phyloP scores from a whole-genome alignment of 148 eudicot species.

The Arbutus unedo region DNA sequence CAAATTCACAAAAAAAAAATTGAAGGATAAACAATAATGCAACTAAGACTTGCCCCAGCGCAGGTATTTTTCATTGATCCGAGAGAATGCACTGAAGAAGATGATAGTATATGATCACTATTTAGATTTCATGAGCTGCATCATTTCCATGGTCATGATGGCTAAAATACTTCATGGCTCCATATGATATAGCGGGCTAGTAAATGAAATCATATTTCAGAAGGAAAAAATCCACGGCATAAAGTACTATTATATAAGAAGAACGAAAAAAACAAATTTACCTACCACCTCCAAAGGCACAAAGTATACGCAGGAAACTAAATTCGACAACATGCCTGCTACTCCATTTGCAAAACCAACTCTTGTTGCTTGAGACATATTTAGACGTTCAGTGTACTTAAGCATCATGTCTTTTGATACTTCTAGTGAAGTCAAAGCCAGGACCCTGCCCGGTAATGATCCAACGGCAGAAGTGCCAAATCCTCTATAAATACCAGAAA shows the following conservation, averaged over 20 bases:
- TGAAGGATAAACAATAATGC: not conserved
- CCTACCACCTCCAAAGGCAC: conserved; percentile 88
- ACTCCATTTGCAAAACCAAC: conserved; percentile 69
- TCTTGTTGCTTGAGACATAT: conserved; percentile 66
- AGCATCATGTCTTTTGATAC: conserved; percentile 59
- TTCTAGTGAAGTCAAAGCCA: conserved; percentile 69
- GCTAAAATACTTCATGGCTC: not conserved
- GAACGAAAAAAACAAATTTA: conserved; percentile 14
- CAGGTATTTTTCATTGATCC: not conserved
- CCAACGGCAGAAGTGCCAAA: conserved; percentile 78
- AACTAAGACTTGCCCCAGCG: not conserved
- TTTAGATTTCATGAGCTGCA: not conserved
- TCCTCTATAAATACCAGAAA: conserved; percentile 69
- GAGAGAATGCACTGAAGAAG: not conserved
- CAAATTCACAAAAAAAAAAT: not conserved
- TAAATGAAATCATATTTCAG: not conserved
- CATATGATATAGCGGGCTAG: not conserved
- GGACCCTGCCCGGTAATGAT: conserved; percentile 64
- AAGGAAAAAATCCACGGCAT: not conserved
- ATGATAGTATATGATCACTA: not conserved
- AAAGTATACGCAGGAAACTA: conserved; percentile 59
- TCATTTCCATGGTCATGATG: not conserved
- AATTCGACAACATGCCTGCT: conserved; percentile 79
- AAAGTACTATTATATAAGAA: not conserved
- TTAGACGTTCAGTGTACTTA: conserved; percentile 46